Base-by-base conservation (phyloP, 768 basidiomycete genomes). In the Udeniomyces megalosporus region DNA sequence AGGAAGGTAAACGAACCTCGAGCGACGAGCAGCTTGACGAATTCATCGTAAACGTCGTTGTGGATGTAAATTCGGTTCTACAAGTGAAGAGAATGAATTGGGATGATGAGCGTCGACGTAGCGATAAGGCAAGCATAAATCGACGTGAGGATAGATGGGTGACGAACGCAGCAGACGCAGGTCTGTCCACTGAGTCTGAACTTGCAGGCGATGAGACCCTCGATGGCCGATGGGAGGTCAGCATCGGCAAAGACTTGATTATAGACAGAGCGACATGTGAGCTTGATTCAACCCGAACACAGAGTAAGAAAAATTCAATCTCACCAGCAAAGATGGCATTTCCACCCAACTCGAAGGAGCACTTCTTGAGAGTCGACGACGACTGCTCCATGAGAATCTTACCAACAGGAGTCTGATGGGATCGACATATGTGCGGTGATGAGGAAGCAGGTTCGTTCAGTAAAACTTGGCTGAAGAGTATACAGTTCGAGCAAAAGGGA, bases 31-130 rank as follows among this genome's bases (percentile, higher is more conserved):
- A 83, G 81, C 22, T 85, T 83, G 1, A 91, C 85, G 71, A 95
- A 99, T 62, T 92, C 86, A 58, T 89, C 90, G 71, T 95, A 95
- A 47, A 95, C 80, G 3, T 81, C 80, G 2, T 88, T 84, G 57
- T 97, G 93, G 31, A 97, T 89, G 68, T 85, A 92, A 66, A 96
- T 88, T 15, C 92, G 78, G 74, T 97, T 95, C 38, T 42, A 17
- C 38, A 42, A n/a, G n/a, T n/a, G n/a, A n/a, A n/a, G n/a, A n/a
- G n/a, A n/a, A n/a, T n/a, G n/a, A n/a, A n/a, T n/a, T 42, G 38
- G 38, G 17, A 42, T 17, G 17, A 42, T 42, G 38, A 26, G 88
- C 85, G 70, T 85, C 88, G 63, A 90, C 77, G 67, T 85, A 89
- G 5, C 31, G 35, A 20, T 32, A 26, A 45, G 11, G 15, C 22